These are phyloP conservation scores for Sporothrix brunneoviolacea DNA, from an alignment of 2,329 filamentous ascomycete genomes.

Conservation along the genomic window DNA sequence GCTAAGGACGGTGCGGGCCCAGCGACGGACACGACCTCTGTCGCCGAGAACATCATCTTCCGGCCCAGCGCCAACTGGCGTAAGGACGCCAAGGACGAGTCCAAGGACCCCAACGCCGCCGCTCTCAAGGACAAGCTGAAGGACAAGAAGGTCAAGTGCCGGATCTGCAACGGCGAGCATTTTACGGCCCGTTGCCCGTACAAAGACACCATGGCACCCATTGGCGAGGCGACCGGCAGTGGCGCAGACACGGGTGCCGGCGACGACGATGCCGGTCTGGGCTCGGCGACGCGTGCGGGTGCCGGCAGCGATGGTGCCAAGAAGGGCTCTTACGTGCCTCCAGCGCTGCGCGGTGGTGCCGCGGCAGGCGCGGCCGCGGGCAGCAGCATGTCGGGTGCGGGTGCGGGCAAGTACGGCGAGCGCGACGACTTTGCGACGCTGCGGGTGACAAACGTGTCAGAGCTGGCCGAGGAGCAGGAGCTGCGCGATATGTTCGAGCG, in stretches of 20 bases:
- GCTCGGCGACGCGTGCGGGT: constrained; percentile 37
- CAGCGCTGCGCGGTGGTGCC: constrained; percentile 82
- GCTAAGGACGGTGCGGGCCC: constrained; percentile 80
- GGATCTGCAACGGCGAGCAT: constrained; percentile 98
- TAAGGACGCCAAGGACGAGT: constrained; percentile 73
- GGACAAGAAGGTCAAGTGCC: constrained; percentile 99
- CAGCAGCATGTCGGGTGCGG: constrained; percentile 54
- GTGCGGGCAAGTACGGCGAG: constrained; percentile 76
- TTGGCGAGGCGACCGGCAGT: constrained; percentile 51
- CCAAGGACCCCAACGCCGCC: constrained; percentile 65
- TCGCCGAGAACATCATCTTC: constrained; percentile 98
- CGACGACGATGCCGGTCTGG: constrained; percentile 41
- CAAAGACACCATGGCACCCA: constrained; percentile 98
- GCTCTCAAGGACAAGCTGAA: constrained; percentile 77
- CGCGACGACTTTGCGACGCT: constrained; percentile 94
- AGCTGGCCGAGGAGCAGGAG: constrained; percentile 94
- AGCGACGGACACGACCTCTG: constrained; percentile 74
- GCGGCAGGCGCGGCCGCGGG: constrained; percentile 49
- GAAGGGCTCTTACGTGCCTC: constrained; percentile 86
- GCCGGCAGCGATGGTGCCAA: constrained; percentile 56
- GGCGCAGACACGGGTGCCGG: constrained; percentile 52
- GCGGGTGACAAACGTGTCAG: constrained; percentile 95
- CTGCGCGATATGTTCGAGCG: constrained; percentile 97
- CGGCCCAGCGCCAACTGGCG: constrained; percentile 90
- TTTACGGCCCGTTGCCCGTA: constrained; percentile 98